Evolutionary conservation across 1,139 yeast genomes (phyloP), one percentile per base, ranked within the genome.

Genomic region (Kurtzmaniella quercitrusa): DNA sequence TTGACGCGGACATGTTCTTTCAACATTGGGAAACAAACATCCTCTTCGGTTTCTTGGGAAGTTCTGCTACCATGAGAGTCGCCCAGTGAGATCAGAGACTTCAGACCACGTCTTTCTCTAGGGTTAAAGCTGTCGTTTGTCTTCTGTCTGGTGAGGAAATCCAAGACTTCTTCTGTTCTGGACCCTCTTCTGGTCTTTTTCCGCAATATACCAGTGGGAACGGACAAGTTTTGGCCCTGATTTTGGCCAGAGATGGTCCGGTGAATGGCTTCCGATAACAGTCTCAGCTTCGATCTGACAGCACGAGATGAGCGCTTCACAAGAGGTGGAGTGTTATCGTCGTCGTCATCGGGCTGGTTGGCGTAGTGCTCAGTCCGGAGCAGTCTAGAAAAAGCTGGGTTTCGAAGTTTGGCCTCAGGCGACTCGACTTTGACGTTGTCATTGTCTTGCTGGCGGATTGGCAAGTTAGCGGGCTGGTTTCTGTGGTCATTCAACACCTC

Each of bases 1-100:
- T 81, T 81, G 37, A 82, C 71, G 49, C 86, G 73, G 11, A 79
- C 73, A 53, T 81, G 85, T 54, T 83, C 88, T 18, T 88, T 81
- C 42, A 82, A 72, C 88, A 89, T 85, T 1, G 98, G 98, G 67
- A 91, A 90, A 71, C 98, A 93, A 39, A 93, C 98, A 75, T 93
- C 98, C 60, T 91, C 97, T 59, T 91, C 98, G 0, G 96, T 89
- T 59, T 86, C 95, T 55, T 85, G 89, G 1, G 89, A 81, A 18
- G 82, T 77, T 51, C 89, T 72, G 10, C 87, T 81, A 1, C 82
- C 87, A 53, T 81, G 86, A 2, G 91, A 84, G 54, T 79, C 85
- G 50, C 84, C 91, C 50, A 81, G 76, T 54, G 82, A 88, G 27
- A 72, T 63, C 4, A 73, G 66, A 1, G 72, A 59, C 39, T 66